phyloP scores from a whole-genome alignment of 1,284 basidiomycete genomes.

The Xerocomus minutiporus region DNA sequence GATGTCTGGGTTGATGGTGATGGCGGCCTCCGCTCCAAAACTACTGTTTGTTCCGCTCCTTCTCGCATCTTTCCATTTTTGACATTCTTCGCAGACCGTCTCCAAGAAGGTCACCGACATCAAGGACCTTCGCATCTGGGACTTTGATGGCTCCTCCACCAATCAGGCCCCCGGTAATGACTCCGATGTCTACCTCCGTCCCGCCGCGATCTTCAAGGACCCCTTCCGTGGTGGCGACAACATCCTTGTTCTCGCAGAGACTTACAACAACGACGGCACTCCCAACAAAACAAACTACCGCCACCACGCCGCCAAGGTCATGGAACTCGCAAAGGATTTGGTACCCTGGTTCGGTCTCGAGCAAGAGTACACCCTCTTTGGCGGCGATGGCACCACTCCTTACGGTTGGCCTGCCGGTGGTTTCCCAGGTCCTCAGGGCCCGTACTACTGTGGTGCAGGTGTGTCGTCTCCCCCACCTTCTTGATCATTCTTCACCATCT shows the following conservation, averaged over 20 bases:
- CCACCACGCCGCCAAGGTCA: conserved; percentile 85
- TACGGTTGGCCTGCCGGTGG: conserved; percentile 98
- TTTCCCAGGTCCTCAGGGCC: conserved; percentile 99
- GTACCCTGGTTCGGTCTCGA: conserved; percentile 98
- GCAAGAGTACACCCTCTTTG: conserved; percentile 99
- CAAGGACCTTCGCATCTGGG: conserved; percentile 90
- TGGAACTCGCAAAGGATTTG: conserved; percentile 82
- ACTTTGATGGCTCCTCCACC: conserved; percentile 98
- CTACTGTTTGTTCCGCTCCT: conserved; percentile 55
- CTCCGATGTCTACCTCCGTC: conserved; percentile 98
- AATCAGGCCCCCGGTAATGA: conserved; percentile 93
- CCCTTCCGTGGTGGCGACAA: conserved; percentile 99
- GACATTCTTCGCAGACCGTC: conserved; percentile 56
- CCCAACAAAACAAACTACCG: conserved; percentile 98
- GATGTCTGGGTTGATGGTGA: conserved; percentile 97
- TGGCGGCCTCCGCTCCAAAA: conserved; percentile 89
- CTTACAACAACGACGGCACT: conserved; percentile 98
- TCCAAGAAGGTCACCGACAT: conserved; percentile 82
- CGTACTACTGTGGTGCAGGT: conserved; percentile 99
- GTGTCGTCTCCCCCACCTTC: conserved; percentile 12
- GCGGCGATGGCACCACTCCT: conserved; percentile 83
- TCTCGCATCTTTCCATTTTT: conserved; percentile 2
- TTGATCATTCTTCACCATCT: conserved; percentile 14
- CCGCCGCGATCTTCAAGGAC: conserved; percentile 96
- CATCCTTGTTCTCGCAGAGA: conserved; percentile 94